Conservation (phyloP, 1,284 basidiomycete genomes). For the Heliocybe sulcata region DNA sequence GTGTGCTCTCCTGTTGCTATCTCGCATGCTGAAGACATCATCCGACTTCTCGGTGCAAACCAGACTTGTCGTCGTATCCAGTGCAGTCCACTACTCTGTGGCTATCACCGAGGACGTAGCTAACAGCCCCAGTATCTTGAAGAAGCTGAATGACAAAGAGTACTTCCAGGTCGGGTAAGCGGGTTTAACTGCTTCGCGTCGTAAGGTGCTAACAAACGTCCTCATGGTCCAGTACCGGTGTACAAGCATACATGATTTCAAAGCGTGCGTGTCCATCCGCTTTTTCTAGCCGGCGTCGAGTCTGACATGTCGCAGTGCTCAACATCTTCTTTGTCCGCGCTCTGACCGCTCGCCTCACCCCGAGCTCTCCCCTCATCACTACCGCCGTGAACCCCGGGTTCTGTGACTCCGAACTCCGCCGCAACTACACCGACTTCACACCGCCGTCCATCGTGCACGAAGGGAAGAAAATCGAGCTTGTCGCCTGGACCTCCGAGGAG, state of each 20-base stretch:
- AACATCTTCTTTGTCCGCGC: constrained; percentile 35
- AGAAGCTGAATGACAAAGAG: constrained; percentile 19
- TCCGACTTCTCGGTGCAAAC: constrained; percentile 11
- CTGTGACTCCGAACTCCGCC: constrained; percentile 34
- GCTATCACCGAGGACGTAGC: constrained; percentile 10
- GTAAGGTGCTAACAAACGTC: no score
- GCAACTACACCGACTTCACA: constrained; percentile 11
- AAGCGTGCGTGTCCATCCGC: constrained; percentile 24
- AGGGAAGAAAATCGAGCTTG: constrained; percentile 16
- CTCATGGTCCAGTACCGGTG: constrained; percentile 8
- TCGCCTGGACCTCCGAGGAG: constrained; percentile 27
- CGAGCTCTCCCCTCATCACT: constrained; percentile 20
- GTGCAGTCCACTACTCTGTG: constrained; percentile 17
- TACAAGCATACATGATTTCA: constrained; percentile 24
- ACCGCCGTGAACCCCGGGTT: constrained; percentile 38
- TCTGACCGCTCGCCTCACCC: constrained; percentile 25
- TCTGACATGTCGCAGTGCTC: constrained; percentile 6
- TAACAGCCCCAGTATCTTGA: constrained; percentile 19
- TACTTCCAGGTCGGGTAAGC: no score
- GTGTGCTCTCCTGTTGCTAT: constrained; percentile 20
- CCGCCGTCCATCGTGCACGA: constrained; percentile 5
- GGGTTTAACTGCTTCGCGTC: no score
- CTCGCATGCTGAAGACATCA: constrained; percentile 15
- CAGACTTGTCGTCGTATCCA: constrained; percentile 20
- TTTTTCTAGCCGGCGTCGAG: constrained; percentile 6